A percentile compares a stretch with the other conserved stretches of the same genome.
Conservation (phyloP, 352 stramenopile species). For the Globisporangium emineosum region DNA sequence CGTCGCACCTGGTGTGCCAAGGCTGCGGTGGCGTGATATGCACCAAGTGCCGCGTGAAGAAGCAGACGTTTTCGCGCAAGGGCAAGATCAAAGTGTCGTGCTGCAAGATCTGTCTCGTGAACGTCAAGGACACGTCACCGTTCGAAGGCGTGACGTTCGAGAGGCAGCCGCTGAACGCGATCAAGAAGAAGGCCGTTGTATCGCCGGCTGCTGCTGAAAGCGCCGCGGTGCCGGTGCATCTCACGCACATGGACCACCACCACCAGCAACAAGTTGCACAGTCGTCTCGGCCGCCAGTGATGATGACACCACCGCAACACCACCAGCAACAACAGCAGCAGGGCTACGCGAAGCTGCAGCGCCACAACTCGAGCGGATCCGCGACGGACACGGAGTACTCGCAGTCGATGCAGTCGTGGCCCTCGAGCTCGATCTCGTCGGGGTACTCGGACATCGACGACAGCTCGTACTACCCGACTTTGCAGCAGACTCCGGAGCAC, state of each 20-base stretch:
- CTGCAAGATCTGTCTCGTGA: slow-evolving; percentile 72
- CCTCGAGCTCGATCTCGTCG: slow-evolving; percentile 52
- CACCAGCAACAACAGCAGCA: slow-evolving; percentile 14
- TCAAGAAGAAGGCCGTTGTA: slow-evolving; percentile 24
- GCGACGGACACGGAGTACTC: slow-evolving; percentile 59
- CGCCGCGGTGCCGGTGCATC: neutral
- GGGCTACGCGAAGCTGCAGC: slow-evolving; percentile 20
- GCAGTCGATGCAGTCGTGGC: slow-evolving; percentile 51
- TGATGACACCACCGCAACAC: slow-evolving; percentile 17
- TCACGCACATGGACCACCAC: slow-evolving; percentile 1
- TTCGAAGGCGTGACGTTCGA: slow-evolving; percentile 55
- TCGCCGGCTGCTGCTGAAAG: neutral
- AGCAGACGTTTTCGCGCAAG: slow-evolving; percentile 45
- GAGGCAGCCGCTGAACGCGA: slow-evolving; percentile 25
- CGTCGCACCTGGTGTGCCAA: slow-evolving; percentile 52
- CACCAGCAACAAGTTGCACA: neutral
- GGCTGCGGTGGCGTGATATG: slow-evolving; percentile 71
- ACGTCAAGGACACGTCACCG: slow-evolving; percentile 63
- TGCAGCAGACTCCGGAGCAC: slow-evolving; percentile 15
- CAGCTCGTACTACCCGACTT: slow-evolving; percentile 22
- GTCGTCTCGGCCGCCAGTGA: neutral
- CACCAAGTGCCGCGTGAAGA: slow-evolving; percentile 69
- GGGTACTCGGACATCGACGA: slow-evolving; percentile 55
- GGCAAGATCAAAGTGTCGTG: slow-evolving; percentile 66
- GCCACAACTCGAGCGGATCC: slow-evolving; percentile 25